Evolutionary conservation across 495 filamentous ascomycete genomes (phyloP).

Genomic region (Cryomyces minteri): DNA sequence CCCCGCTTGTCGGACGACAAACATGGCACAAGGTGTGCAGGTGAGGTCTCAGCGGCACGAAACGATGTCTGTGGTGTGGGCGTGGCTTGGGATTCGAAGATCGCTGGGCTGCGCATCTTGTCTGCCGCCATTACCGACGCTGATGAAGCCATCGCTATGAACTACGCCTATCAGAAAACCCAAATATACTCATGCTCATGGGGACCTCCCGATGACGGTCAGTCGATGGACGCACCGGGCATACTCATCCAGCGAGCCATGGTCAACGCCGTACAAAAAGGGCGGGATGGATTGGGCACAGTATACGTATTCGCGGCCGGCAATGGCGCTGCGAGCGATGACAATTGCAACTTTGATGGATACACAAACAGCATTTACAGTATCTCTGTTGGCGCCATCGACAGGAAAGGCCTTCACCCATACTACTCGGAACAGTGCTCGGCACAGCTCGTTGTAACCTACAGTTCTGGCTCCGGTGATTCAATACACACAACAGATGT

Average conservation of each 20-base stretch:
- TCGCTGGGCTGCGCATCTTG: constrained; percentile 80
- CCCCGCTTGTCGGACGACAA: constrained; percentile 64
- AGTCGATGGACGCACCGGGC: constrained; percentile 84
- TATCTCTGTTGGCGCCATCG: constrained; percentile 88
- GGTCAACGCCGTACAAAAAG: constrained; percentile 79
- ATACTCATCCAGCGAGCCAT: constrained; percentile 79
- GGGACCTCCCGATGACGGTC: constrained; percentile 87
- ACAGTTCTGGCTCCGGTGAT: constrained; percentile 78
- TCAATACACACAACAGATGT: constrained; percentile 95
- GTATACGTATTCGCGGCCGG: constrained; percentile 96
- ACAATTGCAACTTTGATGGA: constrained; percentile 98
- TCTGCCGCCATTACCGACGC: constrained; percentile 78
- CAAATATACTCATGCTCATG: constrained; percentile 98
- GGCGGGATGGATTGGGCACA: constrained; percentile 65
- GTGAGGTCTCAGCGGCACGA: constrained; percentile 76
- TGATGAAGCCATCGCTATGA: constrained; percentile 83
- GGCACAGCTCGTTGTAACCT: constrained; percentile 85
- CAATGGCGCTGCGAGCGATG: constrained; percentile 70
- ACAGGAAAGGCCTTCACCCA: constrained; percentile 66
- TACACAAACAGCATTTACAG: constrained; percentile 99
- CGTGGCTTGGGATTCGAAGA: constrained; percentile 79
- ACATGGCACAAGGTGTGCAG: constrained; percentile 88
- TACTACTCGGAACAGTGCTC: constrained; percentile 94
- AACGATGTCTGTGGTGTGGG: constrained; percentile 94
- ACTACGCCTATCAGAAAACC: constrained; percentile 77